Base-by-base conservation (phyloP, 2,329 filamentous ascomycete species). In the Arachnomyces sp. region DNA sequence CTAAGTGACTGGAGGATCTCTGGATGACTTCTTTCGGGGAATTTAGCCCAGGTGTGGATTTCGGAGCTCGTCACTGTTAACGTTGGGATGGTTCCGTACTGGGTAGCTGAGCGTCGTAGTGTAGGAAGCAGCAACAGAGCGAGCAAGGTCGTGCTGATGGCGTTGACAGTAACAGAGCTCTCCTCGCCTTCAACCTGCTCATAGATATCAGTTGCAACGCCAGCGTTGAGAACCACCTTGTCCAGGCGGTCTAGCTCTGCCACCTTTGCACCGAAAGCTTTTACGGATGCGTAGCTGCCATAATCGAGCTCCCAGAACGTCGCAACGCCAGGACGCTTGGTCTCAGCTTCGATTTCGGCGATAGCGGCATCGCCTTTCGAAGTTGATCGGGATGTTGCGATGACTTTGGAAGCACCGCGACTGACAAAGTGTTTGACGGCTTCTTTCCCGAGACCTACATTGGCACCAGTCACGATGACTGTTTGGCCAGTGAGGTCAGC, bases 111-210 rank as follows among this genome's bases (percentile, higher is more conserved):
- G 8, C 34, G 30, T 13, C 31, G 32, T 11, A 33, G 38, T 31
- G 28, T 33, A n/a, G 37, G 37, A 21, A 39, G 30, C n/a, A 39
- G 15, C 17, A 12, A 21, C 7, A 38, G 44, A 0, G 63, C 66
- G 0, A 77, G 57, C 12, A 77, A 52, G 43, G 73, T 67, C 0
- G 71, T 73, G 7, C 60, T 61, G 34, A 77, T 54, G n/a, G 73
- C 68, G 43, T 77, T 77, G 39, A 71, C 62, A 0, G 67, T 69
- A 34, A 77, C 55, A 0, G 55, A 66, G 13, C 44, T 51, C 54
- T 77, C 73, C 29, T 69, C 56, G 3, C 59, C 65, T 35, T 71
- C 68, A 17, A 54, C 52, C 1, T 49, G 17, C 0, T 46, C 33
- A 42, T 54, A 69, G 2, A 52, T 39, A 9, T 17, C 34, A 1